Evolutionary conservation across 352 stramenopile species (phyloP), one percentile per base, ranked within the genome.

Genomic region (Plasmopara halstedii): DNA sequence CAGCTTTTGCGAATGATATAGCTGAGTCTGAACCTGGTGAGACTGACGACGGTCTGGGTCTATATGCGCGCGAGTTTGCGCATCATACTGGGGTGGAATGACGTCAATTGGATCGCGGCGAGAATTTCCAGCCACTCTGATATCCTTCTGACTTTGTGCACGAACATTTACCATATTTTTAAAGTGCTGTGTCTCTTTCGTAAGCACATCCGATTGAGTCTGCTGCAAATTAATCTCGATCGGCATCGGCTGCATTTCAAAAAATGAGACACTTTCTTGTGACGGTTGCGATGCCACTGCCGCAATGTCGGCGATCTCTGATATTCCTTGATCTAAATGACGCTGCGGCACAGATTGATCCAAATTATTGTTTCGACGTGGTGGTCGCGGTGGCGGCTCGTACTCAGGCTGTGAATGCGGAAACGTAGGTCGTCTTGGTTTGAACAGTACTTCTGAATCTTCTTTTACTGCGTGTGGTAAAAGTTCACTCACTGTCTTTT

Each of bases 361-460:
- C 47, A 73, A 17, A 13, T 51, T 60, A 38, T 65, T 64, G 31
- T 61, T 70, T 19, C 53, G 51, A 17, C 51, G 54, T 18, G 47
- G 55, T 18, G 55, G 68, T 19, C 51, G 59, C 20, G 48, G 64
- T 14, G 39, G 33, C 6, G 63, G 56, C 25, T 80, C 66, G 15
- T 55, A 56, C 41, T 73, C 65, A 0, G 63, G 66, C 34, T 76
- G 62, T 0, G 62, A 60, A 36, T 73, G 59, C 8, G 42, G 18
- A 26, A 47, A 42, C 8, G 63, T 59, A 8, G 37, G 33, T 35
- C 55, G 32, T 38, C 58, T 56, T 9, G 41, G 37, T 10, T 50
- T 44, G 2, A 37, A 45, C 11, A 31, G 57, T 2, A 26, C 38
- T 15, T 58, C 47, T 13, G 31, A 31, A 11, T 56, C 53, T n/a